A percentile compares a stretch with the other conserved stretches of the same genome.
Conservation (phyloP, 148 eudicot species). For the Rhododendron kiyosumense region DNA sequence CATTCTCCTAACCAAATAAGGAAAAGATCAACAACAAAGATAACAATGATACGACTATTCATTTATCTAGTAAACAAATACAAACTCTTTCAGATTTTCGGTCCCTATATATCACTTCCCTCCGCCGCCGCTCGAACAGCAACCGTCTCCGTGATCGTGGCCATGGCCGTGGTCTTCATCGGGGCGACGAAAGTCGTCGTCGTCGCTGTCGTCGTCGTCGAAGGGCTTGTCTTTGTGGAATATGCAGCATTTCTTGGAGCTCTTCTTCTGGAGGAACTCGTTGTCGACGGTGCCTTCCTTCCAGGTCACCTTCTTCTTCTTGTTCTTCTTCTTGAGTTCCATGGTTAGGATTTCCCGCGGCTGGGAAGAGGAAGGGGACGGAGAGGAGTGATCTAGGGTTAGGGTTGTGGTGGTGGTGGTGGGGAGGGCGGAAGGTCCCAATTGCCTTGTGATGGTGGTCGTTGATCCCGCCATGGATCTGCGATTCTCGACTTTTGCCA, state of each 20-base stretch:
- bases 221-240: slow-evolving; percentile 86
- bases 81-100: neutral
- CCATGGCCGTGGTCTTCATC: neutral
- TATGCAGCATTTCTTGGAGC: slow-evolving; percentile 91
- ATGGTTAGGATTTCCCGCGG: slow-evolving; percentile 54
- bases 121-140: slow-evolving; percentile 27
- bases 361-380: slow-evolving; percentile 19
- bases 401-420: slow-evolving; percentile 24
- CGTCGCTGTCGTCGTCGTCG: slow-evolving; percentile 79
- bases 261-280: slow-evolving; percentile 79
- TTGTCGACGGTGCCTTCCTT: slow-evolving; percentile 82
- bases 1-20: neutral
- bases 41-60: neutral
- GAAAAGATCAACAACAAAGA: neutral
- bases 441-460: slow-evolving; percentile 4
- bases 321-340: slow-evolving; percentile 60
- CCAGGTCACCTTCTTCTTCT: slow-evolving; percentile 68
- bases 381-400: slow-evolving; percentile 22
- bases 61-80: neutral
- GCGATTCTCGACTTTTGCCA: neutral
- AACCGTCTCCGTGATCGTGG: slow-evolving; percentile 24
- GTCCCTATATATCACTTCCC: neutral
- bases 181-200: slow-evolving; percentile 6
- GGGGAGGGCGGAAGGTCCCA: slow-evolving; percentile 7
- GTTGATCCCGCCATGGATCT: slow-evolving; percentile 11